Conservation (phyloP, 2,329 filamentous ascomycete species). For the Parafenestella ontariensis region DNA sequence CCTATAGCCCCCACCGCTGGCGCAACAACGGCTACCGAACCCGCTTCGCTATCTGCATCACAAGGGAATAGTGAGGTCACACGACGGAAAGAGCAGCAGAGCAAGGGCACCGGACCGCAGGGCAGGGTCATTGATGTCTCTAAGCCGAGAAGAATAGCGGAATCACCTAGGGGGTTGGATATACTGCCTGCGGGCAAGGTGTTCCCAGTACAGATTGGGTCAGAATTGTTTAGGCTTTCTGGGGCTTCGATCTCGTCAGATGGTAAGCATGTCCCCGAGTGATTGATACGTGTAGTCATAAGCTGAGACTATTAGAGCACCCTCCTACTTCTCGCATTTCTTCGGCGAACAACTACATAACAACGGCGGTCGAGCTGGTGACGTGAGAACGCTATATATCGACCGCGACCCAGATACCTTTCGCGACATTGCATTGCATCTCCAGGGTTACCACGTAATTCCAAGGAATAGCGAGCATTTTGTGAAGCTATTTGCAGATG, state of each 20-base stretch:
- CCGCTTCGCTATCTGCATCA: slow-evolving; percentile 12
- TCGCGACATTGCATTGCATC: slow-evolving; percentile 84
- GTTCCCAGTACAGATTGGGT: slow-evolving; percentile 74
- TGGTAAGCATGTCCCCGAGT: slow-evolving; percentile 59
- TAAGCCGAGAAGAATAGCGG: slow-evolving; percentile 37
- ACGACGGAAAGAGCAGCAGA: slow-evolving; percentile 31
- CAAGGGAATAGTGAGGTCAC: slow-evolving; percentile 24
- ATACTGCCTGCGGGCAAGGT: slow-evolving; percentile 74
- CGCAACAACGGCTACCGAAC: slow-evolving; percentile 22
- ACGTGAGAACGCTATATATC: slow-evolving; percentile 86
- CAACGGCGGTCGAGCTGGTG: slow-evolving; percentile 65
- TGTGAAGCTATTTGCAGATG: slow-evolving; percentile 90
- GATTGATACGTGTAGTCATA: slow-evolving; percentile 3
- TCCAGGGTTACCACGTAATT: slow-evolving; percentile 87
- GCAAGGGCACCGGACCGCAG: slow-evolving; percentile 43
- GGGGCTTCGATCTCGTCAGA: slow-evolving; percentile 75
- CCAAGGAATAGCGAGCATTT: slow-evolving; percentile 86
- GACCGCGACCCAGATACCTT: slow-evolving; percentile 92
- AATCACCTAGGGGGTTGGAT: slow-evolving; percentile 31
- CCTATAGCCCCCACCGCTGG: slow-evolving; percentile 27
- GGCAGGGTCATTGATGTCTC: slow-evolving; percentile 45
- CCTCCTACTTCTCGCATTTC: slow-evolving; percentile 95
- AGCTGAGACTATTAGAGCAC: slow-evolving; percentile 71
- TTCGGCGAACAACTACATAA: slow-evolving; percentile 81
- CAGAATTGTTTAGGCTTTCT: slow-evolving; percentile 71